These are phyloP conservation scores for Phytopythium chamaehyphon DNA, from an alignment of 352 stramenopile species.

Conservation along the genomic window DNA sequence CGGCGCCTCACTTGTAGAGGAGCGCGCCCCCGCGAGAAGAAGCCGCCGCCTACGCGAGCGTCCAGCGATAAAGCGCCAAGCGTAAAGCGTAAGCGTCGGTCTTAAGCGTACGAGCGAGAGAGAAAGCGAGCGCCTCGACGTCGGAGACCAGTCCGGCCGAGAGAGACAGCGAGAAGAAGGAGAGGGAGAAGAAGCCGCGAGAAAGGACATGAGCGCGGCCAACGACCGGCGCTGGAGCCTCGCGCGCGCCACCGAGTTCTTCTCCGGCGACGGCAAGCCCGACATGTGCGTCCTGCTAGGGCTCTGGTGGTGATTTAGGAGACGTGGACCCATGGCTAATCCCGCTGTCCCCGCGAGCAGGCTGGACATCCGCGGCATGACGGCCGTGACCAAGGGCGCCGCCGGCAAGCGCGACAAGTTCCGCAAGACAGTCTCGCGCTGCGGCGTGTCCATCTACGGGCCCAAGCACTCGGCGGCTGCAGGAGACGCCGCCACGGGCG, in stretches of 20 bases:
- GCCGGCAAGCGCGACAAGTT: slow-evolving; percentile 87
- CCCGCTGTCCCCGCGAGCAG: slow-evolving; percentile 17
- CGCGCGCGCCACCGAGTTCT: slow-evolving; percentile 84
- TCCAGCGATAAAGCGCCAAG: no score
- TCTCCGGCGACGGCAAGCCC: slow-evolving; percentile 83
- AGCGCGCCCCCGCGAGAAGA: background rate
- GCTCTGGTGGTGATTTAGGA: background rate
- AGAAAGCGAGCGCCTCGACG: background rate
- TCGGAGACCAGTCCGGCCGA: background rate
- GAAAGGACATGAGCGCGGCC: slow-evolving; percentile 41
- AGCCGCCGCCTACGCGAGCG: no score
- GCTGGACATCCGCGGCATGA: slow-evolving; percentile 86
- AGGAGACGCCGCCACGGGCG: slow-evolving; percentile 14
- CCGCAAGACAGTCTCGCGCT: slow-evolving; percentile 82
- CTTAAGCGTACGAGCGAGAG: no score
- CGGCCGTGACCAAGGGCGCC: slow-evolving; percentile 77
- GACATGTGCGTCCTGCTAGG: slow-evolving; percentile 63
- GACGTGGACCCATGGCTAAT: background rate
- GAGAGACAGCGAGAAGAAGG: background rate
- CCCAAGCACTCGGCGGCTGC: slow-evolving; percentile 71
- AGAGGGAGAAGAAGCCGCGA: no score
- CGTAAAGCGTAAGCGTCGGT: no score
- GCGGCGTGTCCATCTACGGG: slow-evolving; percentile 83
- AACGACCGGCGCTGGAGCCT: slow-evolving; percentile 81
- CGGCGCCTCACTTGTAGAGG: slow-evolving; percentile 7